phyloP scores from a whole-genome alignment of 768 basidiomycete species.

The Tubosaeta sp. region DNA sequence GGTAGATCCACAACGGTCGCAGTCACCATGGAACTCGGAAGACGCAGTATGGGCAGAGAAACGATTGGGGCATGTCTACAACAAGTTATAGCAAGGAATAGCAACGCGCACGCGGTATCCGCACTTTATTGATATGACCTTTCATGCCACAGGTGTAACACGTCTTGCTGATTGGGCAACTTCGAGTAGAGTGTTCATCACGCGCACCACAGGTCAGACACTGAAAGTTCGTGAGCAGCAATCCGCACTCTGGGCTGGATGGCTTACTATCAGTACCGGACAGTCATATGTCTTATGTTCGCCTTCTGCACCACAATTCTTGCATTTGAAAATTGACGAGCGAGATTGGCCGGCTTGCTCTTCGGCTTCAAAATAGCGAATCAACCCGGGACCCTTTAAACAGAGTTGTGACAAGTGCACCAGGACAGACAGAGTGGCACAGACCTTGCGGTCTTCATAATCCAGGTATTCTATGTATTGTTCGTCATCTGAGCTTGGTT shows the following conservation, averaged over 20 bases:
- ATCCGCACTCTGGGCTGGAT: not conserved
- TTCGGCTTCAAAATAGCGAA: slow-evolving; percentile 63
- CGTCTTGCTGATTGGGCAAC: slow-evolving; percentile 76
- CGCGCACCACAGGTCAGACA: slow-evolving; percentile 79
- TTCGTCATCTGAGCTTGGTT: slow-evolving; percentile 47
- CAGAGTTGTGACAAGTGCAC: not conserved
- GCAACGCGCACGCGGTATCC: not conserved
- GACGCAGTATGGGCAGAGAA: slow-evolving; percentile 19
- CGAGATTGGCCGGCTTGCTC: slow-evolving; percentile 38
- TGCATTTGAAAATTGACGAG: slow-evolving; percentile 57
- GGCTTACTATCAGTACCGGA: slow-evolving; percentile 63
- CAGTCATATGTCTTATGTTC: slow-evolving; percentile 68
- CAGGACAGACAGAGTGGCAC: slow-evolving; percentile 12
- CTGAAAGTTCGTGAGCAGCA: slow-evolving; percentile 33
- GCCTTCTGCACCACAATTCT: slow-evolving; percentile 71
- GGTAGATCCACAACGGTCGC: slow-evolving; percentile 66
- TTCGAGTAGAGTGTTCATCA: slow-evolving; percentile 72
- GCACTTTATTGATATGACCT: slow-evolving; percentile 69
- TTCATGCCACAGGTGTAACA: slow-evolving; percentile 83
- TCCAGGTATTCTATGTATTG: slow-evolving; percentile 78
- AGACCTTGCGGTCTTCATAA: slow-evolving; percentile 59
- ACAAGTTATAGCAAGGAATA: not conserved
- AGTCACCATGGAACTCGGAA: slow-evolving; percentile 40
- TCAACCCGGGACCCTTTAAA: slow-evolving; percentile 42
- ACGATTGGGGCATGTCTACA: slow-evolving; percentile 71